These are phyloP conservation scores for rapeseed (Brassica napus) DNA, from an alignment of 345 rosid species.

Conservation along the genomic window DNA sequence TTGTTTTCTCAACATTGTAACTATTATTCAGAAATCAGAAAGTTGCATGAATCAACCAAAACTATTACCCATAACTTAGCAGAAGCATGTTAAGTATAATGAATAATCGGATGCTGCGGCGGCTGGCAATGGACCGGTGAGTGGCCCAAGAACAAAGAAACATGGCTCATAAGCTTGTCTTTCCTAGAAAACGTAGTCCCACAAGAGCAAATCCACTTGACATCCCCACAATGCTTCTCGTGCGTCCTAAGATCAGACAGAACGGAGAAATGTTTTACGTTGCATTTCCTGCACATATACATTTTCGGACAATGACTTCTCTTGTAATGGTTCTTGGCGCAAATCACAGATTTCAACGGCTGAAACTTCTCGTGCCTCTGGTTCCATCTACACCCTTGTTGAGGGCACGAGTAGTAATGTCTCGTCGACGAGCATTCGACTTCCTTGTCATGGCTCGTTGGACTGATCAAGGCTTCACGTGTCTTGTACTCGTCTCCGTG, in stretches of 20 bases:
- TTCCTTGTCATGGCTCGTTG: conserved; percentile 35
- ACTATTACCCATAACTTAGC: not conserved
- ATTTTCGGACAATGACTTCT: conserved; percentile 92
- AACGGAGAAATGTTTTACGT: conserved; percentile 79
- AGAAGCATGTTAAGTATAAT: not conserved
- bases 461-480: conserved; percentile 62
- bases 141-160: conserved; percentile 76
- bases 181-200: conserved; percentile 86
- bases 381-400: conserved; percentile 88
- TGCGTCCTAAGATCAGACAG: conserved; percentile 88
- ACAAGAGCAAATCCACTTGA: conserved; percentile 82
- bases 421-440: conserved; percentile 25
- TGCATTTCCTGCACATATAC: conserved; percentile 83
- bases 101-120: not conserved
- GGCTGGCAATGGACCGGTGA: conserved; percentile 36
- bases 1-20: not conserved
- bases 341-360: conserved; percentile 83
- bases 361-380: conserved; percentile 78
- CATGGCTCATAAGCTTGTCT: conserved; percentile 83
- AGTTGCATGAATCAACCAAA: not conserved
- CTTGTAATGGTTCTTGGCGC: conserved; percentile 92
- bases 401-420: conserved; percentile 75
- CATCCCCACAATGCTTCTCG: conserved; percentile 86
- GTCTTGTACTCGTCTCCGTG: conserved; percentile 89
- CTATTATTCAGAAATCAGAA: not conserved